These are phyloP conservation scores for Alternaria atra DNA, from an alignment of 2,329 filamentous ascomycete genomes.

Conservation along the genomic window DNA sequence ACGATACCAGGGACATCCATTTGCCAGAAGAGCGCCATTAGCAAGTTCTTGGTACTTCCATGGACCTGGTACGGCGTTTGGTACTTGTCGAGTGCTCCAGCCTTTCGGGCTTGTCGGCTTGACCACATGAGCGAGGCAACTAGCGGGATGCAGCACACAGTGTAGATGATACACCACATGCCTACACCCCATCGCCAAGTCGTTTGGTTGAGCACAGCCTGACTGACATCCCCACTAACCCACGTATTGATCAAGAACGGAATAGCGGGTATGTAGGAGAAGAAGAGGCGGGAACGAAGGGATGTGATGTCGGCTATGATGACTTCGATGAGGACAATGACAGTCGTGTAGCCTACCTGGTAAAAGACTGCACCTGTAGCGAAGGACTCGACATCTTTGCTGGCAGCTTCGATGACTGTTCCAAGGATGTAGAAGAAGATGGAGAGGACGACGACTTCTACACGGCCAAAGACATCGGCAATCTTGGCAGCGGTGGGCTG, in stretches of 20 bases:
- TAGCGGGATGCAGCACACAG: conserved; percentile 64
- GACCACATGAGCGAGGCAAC: conserved; percentile 63
- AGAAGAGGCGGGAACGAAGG: conserved; percentile 68
- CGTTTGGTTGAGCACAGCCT: conserved; percentile 59
- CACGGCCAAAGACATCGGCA: conserved; percentile 68
- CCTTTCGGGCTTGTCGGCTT: conserved; percentile 58
- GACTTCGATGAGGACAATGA: conserved; percentile 70
- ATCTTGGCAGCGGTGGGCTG: conserved; percentile 67
- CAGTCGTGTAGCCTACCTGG: conserved; percentile 64
- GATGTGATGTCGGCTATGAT: conserved; percentile 72
- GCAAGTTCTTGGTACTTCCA: conserved; percentile 48
- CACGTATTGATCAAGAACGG: conserved; percentile 64
- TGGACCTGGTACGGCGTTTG: conserved; percentile 56
- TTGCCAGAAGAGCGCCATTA: conserved; percentile 63
- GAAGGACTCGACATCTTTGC: conserved; percentile 61
- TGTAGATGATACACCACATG: conserved; percentile 69
- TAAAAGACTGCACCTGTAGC: conserved; percentile 53
- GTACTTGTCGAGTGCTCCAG: conserved; percentile 59
- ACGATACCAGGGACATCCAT: conserved; percentile 63
- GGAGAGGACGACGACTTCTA: conserved; percentile 65
- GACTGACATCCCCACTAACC: conserved; percentile 67
- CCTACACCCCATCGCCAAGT: conserved; percentile 69
- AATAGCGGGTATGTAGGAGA: conserved; percentile 63
- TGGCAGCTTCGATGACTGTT: conserved; percentile 64
- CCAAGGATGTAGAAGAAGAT: conserved; percentile 64